phyloP scores from a whole-genome alignment of 768 basidiomycete genomes.

The Russula foetens region DNA sequence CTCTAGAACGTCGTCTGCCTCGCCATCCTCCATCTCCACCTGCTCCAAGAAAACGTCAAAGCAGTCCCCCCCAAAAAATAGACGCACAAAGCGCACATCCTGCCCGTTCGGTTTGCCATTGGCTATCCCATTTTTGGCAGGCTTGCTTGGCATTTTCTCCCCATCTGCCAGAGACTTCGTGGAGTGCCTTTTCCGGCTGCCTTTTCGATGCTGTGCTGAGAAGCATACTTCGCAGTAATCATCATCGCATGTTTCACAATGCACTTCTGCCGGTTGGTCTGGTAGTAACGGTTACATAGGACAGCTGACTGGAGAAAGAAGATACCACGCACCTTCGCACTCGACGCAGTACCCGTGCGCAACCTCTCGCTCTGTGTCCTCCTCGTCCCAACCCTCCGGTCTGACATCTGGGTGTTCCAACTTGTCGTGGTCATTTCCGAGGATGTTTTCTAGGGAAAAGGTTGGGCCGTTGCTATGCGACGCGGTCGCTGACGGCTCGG shows the following conservation, averaged over 20 bases:
- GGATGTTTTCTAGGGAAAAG: constrained; percentile 66
- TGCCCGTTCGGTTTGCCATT: constrained; percentile 23
- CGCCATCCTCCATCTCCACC: constrained; percentile 34
- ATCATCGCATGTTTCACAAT: constrained; percentile 66
- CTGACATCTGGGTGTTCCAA: constrained; percentile 48
- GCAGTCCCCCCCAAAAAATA: constrained; percentile 21
- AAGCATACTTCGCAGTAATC: constrained; percentile 82
- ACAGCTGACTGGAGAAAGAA: not conserved
- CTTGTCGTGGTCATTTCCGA: constrained; percentile 52
- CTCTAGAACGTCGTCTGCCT: constrained; percentile 33
- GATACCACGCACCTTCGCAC: constrained; percentile 63
- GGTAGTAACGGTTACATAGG: not conserved
- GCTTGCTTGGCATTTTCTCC: constrained; percentile 18
- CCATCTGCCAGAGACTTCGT: constrained; percentile 37
- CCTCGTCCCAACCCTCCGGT: constrained; percentile 61
- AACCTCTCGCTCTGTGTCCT: constrained; percentile 36
- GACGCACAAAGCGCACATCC: constrained; percentile 2
- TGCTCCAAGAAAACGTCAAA: constrained; percentile 12
- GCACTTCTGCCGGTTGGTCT: constrained; percentile 80
- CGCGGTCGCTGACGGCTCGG: constrained; percentile 5
- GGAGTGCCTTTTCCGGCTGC: constrained; percentile 58
- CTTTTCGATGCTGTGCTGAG: constrained; percentile 77
- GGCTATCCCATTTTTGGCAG: constrained; percentile 11
- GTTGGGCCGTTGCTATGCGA: constrained; percentile 8
- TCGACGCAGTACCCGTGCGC: constrained; percentile 71